Base-by-base conservation (phyloP, 1,139 yeast species). In the Candida sanyaensis region DNA sequence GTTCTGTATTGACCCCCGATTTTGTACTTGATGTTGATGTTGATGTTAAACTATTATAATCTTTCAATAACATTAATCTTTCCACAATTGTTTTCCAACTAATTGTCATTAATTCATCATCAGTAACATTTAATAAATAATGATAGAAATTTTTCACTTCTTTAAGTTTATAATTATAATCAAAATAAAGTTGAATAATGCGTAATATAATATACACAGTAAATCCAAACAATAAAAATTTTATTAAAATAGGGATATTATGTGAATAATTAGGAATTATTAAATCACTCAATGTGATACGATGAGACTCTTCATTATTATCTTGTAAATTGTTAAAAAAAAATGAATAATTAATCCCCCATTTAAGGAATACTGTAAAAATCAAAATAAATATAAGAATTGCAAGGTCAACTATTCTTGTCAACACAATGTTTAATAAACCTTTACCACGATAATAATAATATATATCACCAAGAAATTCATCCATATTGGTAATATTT, bases 61-160 rank as follows among this genome's bases (percentile, higher is more conserved):
- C 93, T 56, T 88, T 82, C 45, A 93, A 68, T 9, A 77, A 68
- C 81, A 89, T 83, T 21, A 95, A 69, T 42, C 90, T 80, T 50
- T 83, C 84, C n/a, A 91, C 95, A 0, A 93, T 86, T 23, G 85
- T 81, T 50, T 86, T 88, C 99, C 99, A 93, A 17, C 96, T 85
- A 12, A 95, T 88, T 0, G 98, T 92, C 73, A 89, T 96, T 54
- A 93, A 72, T 58, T 93, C 99, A 50, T 68, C 65, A 50, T 84
- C 85, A 58, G 88, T 93, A 23, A 92, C 83, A 21, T 82, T 81
- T 28, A 93, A 73, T 47, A 93, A 71, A 54, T 88, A 79, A 46
- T 70, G 69, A 64, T 83, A 88, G 59, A 88, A 88, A 54, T 83
- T 80, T 49, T 76, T 75, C 52, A 88, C 78, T 56, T 87, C 95